phyloP scores from a whole-genome alignment of 306 rosid species.

The Castanospermum australe region DNA sequence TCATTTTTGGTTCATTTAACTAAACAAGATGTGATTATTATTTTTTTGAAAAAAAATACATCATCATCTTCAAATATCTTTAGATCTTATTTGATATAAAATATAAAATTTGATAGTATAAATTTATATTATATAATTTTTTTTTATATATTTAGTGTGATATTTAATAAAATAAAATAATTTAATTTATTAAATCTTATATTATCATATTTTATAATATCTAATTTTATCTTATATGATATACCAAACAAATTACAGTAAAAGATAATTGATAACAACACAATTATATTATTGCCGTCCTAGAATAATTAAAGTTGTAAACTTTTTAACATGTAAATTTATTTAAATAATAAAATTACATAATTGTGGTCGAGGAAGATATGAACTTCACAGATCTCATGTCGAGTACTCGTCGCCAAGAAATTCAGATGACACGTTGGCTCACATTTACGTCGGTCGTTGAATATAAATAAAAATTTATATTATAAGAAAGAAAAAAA shows the following conservation, averaged over 20 bases:
- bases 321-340: not conserved
- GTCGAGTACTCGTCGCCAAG: not conserved
- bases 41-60: no score
- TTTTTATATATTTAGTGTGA: no score
- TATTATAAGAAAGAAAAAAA: not conserved
- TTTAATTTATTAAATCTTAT: no score
- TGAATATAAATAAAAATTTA: constrained; percentile 11
- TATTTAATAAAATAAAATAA: no score
- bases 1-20: no score
- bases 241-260: no score
- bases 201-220: no score
- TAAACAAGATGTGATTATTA: no score
- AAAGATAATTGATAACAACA: not conserved
- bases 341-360: not conserved
- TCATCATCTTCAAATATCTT: not conserved
- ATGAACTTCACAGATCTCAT: not conserved
- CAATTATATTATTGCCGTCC: not conserved
- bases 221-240: no score
- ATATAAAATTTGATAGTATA: no score
- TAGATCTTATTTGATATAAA: no score
- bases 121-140: no score
- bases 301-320: not conserved
- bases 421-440: constrained; percentile 30
- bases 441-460: constrained; percentile 22
- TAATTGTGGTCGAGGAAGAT: not conserved